Conservation (phyloP, 148 eudicot genomes). For the Fagopyrum homotropicum region DNA sequence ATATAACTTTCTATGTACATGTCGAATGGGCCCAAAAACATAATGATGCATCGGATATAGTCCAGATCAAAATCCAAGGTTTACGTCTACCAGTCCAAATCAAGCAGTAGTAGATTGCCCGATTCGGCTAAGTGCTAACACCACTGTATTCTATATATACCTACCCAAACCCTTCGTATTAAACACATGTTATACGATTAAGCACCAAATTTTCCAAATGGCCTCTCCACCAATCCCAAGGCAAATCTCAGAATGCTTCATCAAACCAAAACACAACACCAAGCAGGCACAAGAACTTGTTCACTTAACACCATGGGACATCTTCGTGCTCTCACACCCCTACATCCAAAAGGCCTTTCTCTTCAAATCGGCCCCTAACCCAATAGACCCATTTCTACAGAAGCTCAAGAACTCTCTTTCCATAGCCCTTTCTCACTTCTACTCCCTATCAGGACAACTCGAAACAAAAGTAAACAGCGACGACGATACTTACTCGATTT, state of each 20-base stretch:
- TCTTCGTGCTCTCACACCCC: constrained; percentile 20
- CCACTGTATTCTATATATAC: not conserved
- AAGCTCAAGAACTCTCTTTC: constrained; percentile 11
- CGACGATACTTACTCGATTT: not conserved
- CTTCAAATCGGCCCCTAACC: not conserved
- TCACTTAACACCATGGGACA: constrained; percentile 34
- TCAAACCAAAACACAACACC: constrained; percentile 21
- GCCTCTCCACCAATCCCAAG: constrained; percentile 16
- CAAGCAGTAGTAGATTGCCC: too few species aligned
- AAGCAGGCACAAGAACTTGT: constrained; percentile 17
- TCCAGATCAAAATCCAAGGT: too few species aligned
- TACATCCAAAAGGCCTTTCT: constrained; percentile 42
- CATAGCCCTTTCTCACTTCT: constrained; percentile 11
- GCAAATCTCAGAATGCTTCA: constrained; percentile 31
- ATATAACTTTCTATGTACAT: too few species aligned
- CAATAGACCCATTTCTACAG: not conserved
- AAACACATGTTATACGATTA: not conserved
- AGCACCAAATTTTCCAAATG: not conserved
- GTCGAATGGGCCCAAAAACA: too few species aligned
- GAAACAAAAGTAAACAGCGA: not conserved
- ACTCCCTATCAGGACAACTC: constrained; percentile 12
- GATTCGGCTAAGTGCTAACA: too few species aligned
- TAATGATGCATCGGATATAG: too few species aligned
- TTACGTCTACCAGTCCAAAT: too few species aligned
- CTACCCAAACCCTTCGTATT: not conserved